Percentiles rank a stretch among this genome's conserved stretches.
phyloP scores from a whole-genome alignment of 805 yeast genomes.

The Clavispora santaluciae region DNA sequence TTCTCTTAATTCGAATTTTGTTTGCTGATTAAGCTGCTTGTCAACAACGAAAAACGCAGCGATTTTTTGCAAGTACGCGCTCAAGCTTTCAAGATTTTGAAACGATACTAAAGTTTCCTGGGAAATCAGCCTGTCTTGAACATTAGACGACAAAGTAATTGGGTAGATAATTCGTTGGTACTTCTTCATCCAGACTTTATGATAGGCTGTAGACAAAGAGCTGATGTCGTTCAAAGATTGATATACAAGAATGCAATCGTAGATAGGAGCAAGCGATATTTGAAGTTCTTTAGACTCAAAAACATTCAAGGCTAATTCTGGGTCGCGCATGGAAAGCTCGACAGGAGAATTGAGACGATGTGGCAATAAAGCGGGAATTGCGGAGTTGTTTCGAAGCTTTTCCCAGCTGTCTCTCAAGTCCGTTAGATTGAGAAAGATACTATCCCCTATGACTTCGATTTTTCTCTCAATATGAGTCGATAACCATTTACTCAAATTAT shows the following conservation, averaged over 20 bases:
- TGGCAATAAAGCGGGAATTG: conserved; percentile 35
- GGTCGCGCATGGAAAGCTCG: conserved; percentile 69
- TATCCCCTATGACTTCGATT: conserved; percentile 52
- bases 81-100: conserved; percentile 34
- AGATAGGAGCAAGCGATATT: conserved; percentile 67
- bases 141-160: conserved; percentile 33
- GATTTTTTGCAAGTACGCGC: conserved; percentile 54
- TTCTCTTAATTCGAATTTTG: conserved; percentile 59
- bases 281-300: conserved; percentile 35
- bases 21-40: conserved; percentile 57
- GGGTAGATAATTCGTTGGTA: conserved; percentile 70
- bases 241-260: conserved; percentile 79
- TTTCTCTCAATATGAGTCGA: conserved; percentile 57
- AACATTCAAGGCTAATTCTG: conserved; percentile 44
- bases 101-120: conserved; percentile 30
- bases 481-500: conserved; percentile 62
- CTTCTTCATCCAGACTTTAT: conserved; percentile 66
- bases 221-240: conserved; percentile 63
- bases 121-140: conserved; percentile 20
- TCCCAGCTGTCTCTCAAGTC: conserved; percentile 61
- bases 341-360: conserved; percentile 83
- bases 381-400: conserved; percentile 38
- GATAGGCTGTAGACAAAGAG: conserved; percentile 57
- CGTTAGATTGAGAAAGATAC: conserved; percentile 49
- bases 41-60: conserved; percentile 78